phyloP scores from a whole-genome alignment of 139 green algal species.

The Tetratostichococcus sp. region DNA sequence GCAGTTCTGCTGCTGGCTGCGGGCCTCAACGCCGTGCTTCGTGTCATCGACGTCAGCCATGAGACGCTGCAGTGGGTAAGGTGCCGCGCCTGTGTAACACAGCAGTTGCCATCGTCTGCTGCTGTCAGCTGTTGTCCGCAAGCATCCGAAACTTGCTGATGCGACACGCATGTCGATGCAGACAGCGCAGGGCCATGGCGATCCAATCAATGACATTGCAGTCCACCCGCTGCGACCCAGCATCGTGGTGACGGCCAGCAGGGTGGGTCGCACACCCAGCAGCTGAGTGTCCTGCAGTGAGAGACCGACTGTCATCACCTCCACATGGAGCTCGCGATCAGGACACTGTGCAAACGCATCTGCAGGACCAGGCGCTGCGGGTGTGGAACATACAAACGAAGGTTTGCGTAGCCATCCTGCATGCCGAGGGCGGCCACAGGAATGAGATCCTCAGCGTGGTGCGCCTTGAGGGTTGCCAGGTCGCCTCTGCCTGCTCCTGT shows the following conservation, averaged over 20 bases:
- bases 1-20: constrained; percentile 65
- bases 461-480: neutral
- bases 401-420: constrained; percentile 55
- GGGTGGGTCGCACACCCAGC: too few species aligned
- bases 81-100: too few species aligned
- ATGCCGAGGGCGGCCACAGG: constrained; percentile 55
- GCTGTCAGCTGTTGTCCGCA: neutral
- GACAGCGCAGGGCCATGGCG: constrained; percentile 61
- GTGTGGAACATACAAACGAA: constrained; percentile 52
- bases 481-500: neutral
- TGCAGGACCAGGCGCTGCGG: constrained; percentile 42
- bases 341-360: too few species aligned
- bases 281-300: too few species aligned
- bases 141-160: too few species aligned
- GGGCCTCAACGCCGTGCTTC: constrained; percentile 52
- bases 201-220: constrained; percentile 68
- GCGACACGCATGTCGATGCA: too few species aligned
- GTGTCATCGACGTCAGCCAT: constrained; percentile 40
- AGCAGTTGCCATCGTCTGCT: neutral
- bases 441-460: constrained; percentile 72
- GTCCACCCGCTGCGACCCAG: constrained; percentile 53
- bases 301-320: too few species aligned
- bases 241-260: constrained; percentile 61
- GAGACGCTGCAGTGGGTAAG: constrained; percentile 33
- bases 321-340: too few species aligned